Evolutionary conservation across 441 rosid species (phyloP), one percentile per base, ranked within the genome.

Genomic region (Populus hybrid): DNA sequence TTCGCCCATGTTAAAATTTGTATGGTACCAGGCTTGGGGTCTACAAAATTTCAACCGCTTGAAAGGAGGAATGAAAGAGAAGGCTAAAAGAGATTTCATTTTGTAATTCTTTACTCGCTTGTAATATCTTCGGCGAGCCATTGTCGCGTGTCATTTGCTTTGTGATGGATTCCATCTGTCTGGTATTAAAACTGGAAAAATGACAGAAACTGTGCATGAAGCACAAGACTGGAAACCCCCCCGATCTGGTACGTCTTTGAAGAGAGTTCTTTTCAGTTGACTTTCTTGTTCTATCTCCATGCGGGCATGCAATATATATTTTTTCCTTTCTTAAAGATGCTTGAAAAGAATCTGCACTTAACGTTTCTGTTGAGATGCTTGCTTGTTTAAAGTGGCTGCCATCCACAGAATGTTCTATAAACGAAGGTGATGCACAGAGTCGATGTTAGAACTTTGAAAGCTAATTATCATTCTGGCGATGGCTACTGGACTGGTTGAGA

Each of bases 91-190:
- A 72, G 66, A 21, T 66, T 69, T 76, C 57, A 75, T 76, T 30
- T 66, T 76, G 84, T 79, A 78, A 76, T 78, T 85, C 80, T 73
- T 83, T 78, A 53, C 20, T 18, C 34, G 12, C 70, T 0, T 4
- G 21, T 23, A 73, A 21, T 67, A 66, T 71, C 70, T 24, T 57
- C 63, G 21, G 7, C 8, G 3, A 57, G 63, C 63, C 63, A 20
- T 57, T 57, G 63, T 57, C 23, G 8, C n/a, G 23, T 57, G 63
- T 57, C 63, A 20, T 57, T 8, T 57, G 1, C 63, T 20, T 57
- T 20, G 63, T 20, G 10, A 57, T 2, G 63, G 63, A 20, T 20
- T 20, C 23, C 21, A n/a, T 57, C 23, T 57, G 21, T 57, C 21
- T 57, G 63, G 23, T 57, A n/a, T 57, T 20, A n/a, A 20, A 57